Conservation (phyloP, 352 stramenopile species). For the Phytophthora sojae region DNA sequence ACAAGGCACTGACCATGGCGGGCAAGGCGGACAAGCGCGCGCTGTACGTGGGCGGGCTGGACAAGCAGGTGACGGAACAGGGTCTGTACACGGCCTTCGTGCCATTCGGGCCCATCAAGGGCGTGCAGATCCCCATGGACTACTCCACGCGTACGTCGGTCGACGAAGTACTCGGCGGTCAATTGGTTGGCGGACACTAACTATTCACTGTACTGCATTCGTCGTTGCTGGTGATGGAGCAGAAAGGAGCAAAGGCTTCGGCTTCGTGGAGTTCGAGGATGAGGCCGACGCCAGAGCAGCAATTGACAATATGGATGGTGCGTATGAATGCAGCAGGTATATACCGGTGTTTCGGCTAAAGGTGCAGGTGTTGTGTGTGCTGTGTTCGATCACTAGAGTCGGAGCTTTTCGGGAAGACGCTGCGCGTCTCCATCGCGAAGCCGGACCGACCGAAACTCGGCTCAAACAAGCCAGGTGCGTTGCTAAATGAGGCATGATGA, state of each 20-base stretch:
- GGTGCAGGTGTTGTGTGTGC: not conserved
- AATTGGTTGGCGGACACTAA: not conserved
- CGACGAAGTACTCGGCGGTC: not conserved
- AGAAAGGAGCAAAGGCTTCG: conserved; percentile 92
- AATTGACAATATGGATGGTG: conserved; percentile 97
- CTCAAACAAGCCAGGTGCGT: conserved; percentile 76
- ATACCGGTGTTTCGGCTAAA: conserved; percentile 3
- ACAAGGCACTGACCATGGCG: conserved; percentile 18
- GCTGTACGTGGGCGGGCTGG: conserved; percentile 93
- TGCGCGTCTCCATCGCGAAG: conserved; percentile 94
- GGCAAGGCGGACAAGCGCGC: conserved; percentile 62
- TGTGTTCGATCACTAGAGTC: conserved; percentile 61
- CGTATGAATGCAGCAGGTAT: not conserved
- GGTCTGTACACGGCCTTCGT: conserved; percentile 89
- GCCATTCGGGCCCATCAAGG: conserved; percentile 84
- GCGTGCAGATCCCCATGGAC: conserved; percentile 81
- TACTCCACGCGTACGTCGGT: conserved; percentile 68
- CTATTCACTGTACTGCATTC: not conserved
- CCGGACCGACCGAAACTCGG: conserved; percentile 80
- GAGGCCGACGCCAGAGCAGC: conserved; percentile 88
- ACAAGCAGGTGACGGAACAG: conserved; percentile 88
- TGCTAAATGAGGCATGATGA: not conserved
- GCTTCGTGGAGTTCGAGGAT: conserved; percentile 95
- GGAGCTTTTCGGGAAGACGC: conserved; percentile 92
- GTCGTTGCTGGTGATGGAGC: not conserved